A percentile compares a stretch with the other conserved stretches of the same genome.
Conservation (phyloP, 148 eudicot genomes). For the Fagopyrum tataricum region DNA sequence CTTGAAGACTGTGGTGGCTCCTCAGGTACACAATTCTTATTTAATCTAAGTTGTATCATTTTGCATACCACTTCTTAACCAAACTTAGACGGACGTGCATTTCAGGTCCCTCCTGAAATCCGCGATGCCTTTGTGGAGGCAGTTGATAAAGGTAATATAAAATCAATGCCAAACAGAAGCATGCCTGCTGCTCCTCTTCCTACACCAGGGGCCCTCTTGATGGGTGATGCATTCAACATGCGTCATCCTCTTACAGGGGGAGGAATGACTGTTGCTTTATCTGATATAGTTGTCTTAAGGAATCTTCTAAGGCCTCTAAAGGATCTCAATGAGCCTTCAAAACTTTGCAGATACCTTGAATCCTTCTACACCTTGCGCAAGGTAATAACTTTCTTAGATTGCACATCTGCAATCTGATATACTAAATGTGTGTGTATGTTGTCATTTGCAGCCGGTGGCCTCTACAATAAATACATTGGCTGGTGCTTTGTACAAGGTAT, state of each 20-base stretch:
- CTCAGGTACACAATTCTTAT: conserved; percentile 38
- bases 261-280: conserved; percentile 86
- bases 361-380: conserved; percentile 79
- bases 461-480: conserved; percentile 47
- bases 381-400: conserved; percentile 26
- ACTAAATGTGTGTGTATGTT: not conserved
- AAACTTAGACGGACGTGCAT: not conserved
- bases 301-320: conserved; percentile 60
- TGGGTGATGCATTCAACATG: conserved; percentile 94
- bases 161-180: conserved; percentile 71
- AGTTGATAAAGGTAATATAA: conserved; percentile 59
- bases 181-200: conserved; percentile 75
- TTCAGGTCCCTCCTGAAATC: conserved; percentile 57
- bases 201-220: conserved; percentile 72
- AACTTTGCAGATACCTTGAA: conserved; percentile 52
- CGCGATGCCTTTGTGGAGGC: conserved; percentile 59
- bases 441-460: conserved; percentile 38
- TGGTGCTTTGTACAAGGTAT: conserved; percentile 38
- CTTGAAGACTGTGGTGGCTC: conserved; percentile 57
- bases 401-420: not conserved
- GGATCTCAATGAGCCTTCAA: conserved; percentile 43
- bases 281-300: conserved; percentile 56
- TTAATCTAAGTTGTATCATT: not conserved
- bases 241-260: conserved; percentile 90
- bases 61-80: not conserved